A percentile compares a stretch with the other conserved stretches of the same genome.
Evolutionary conservation across 1,139 yeast species (phyloP).

Genomic region (Suhomyces choctaworum): DNA sequence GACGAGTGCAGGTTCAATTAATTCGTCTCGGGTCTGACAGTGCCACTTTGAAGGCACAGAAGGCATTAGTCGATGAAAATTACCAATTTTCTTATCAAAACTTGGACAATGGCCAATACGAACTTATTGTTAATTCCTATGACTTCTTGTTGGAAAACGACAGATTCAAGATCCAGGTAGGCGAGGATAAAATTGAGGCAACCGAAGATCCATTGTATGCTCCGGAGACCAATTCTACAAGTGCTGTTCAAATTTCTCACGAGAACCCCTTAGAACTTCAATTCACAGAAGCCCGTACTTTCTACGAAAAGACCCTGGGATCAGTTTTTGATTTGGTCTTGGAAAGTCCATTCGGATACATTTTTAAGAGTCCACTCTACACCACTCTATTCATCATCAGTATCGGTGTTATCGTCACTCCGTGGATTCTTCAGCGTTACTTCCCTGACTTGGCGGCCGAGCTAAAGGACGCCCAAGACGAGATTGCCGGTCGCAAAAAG

Average conservation of each 20-base stretch:
- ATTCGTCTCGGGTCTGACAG: constrained; percentile 15
- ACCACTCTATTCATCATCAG: constrained; percentile 35
- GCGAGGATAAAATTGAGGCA: constrained; percentile 19
- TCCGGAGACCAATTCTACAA: constrained; percentile 20
- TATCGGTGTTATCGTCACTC: constrained; percentile 36
- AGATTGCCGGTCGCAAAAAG: constrained; percentile 2
- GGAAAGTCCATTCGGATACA: constrained; percentile 47
- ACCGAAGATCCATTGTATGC: constrained; percentile 20
- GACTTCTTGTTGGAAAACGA: constrained; percentile 34
- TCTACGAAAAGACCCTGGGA: constrained; percentile 39
- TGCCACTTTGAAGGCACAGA: constrained; percentile 10
- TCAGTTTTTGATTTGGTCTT: constrained; percentile 35
- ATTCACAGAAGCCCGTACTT: constrained; percentile 28
- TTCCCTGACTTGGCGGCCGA: constrained; percentile 43
- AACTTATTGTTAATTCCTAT: constrained; percentile 36
- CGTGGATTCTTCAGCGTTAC: constrained; percentile 32
- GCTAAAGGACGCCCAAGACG: constrained; percentile 29
- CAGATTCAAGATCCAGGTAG: constrained; percentile 31
- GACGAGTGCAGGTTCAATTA: constrained; percentile 36
- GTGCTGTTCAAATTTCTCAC: constrained; percentile 19
- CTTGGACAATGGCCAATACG: constrained; percentile 35
- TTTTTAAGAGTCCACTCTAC: constrained; percentile 39
- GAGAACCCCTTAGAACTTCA: constrained; percentile 25
- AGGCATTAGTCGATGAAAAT: constrained; percentile 26
- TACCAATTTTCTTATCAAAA: constrained; percentile 29